Base-by-base conservation (phyloP, 2,329 filamentous ascomycete genomes). In the Zymoseptoria brevis region DNA sequence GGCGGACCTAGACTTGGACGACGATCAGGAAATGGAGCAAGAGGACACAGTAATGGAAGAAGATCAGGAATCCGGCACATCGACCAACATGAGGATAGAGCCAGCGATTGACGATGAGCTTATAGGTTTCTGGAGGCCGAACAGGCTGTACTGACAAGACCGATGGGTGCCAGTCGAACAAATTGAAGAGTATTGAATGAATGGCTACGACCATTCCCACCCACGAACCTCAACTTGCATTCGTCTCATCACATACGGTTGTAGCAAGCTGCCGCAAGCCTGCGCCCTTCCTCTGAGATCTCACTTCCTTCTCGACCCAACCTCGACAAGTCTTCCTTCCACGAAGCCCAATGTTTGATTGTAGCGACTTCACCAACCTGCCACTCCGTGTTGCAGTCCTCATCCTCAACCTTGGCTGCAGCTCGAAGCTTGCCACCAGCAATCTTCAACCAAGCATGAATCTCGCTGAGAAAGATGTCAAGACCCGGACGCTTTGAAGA, bases 91-190 rank as follows among this genome's bases (percentile, higher is more conserved):
- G 21, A 9, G 51, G 22, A 4, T 22, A 6, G 19, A 55, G 26
- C 26, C 13, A n/a, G 30, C 24, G n/a, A 41, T 50, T 35, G 16
- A 29, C 19, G 54, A 57, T 49, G 65, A 63, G 2, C 66, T 73
- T 54, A 66, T 66, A 9, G 69, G 73, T 4, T 79, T 79, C 66
- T 79, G 77, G 77, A 74, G 72, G 64, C 76, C 76, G 11, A 72
- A 79, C 62, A 75, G 64, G 57, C 60, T 79, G 60, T 79, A 79
- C 66, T 79, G 71, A 76, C 19, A 53, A 19, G 50, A 29, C 13
- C 7, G 13, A 45, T 16, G 35, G 35, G 6, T 7, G 13, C 13
- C 13, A 29, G 26, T 4, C 26, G 26, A 8, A 4, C 26, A 29
- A 4, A 29, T 8, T 8, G 7, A 6, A 29, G 26, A 29, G 26